Evolutionary conservation across 805 yeast species (phyloP).

Genomic region (Yarrowia yakushimensis): DNA sequence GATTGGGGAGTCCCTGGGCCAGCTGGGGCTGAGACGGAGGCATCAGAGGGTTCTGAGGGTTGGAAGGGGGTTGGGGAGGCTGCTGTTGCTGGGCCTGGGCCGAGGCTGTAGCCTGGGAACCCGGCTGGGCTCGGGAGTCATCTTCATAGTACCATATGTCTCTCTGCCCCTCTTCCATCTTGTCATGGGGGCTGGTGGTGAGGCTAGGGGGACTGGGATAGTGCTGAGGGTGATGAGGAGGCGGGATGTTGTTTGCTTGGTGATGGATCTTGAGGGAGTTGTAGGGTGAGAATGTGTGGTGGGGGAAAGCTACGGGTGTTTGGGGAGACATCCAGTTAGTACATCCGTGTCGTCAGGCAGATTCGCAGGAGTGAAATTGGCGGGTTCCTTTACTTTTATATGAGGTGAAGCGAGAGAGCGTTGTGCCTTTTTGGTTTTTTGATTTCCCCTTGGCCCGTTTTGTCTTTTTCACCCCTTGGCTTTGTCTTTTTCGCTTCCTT

Average conservation of each 20-base stretch:
- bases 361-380: background rate
- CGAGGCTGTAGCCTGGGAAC: background rate
- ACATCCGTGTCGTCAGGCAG: constrained; percentile 13
- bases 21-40: constrained; percentile 10
- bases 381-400: constrained; percentile 17
- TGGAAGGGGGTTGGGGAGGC: background rate
- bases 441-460: background rate
- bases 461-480: background rate
- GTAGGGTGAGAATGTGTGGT: background rate
- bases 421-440: background rate
- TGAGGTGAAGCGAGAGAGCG: constrained; percentile 18
- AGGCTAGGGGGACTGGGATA: constrained; percentile 23
- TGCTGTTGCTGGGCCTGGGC: constrained; percentile 14
- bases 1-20: background rate
- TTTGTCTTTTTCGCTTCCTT: background rate
- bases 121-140: background rate
- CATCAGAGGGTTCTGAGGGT: background rate
- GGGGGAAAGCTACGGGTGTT: constrained; percentile 21
- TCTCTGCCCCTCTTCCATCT: constrained; percentile 25
- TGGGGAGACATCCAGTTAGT: constrained; percentile 22
- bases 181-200: constrained; percentile 22
- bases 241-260: background rate
- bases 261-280: background rate
- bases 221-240: constrained; percentile 15
- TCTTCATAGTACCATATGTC: constrained; percentile 23